phyloP scores from a whole-genome alignment of 2,329 filamentous ascomycete species.

The Didymellaceae sp. region DNA sequence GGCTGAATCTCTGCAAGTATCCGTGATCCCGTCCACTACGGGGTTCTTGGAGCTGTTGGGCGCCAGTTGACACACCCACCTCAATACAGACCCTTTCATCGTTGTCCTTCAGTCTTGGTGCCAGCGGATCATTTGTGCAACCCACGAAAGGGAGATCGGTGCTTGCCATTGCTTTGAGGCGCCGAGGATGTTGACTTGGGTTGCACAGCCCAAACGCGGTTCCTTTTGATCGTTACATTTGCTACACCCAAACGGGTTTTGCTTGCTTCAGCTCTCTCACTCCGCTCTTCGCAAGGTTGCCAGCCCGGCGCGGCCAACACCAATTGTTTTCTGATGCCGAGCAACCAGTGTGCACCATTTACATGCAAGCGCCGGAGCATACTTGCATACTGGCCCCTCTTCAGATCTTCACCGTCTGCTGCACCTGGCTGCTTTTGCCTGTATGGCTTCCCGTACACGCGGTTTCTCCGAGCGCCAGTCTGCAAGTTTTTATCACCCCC shows the following conservation, averaged over 20 bases:
- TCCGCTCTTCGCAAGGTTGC: neutral
- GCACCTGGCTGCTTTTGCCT: constrained; percentile 3
- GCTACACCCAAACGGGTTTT: constrained; percentile 39
- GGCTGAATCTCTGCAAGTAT: constrained; percentile 11
- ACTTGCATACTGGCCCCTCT: neutral
- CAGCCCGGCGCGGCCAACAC: constrained; percentile 9
- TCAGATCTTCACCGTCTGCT: neutral
- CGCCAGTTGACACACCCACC: constrained; percentile 5
- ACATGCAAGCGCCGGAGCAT: constrained; percentile 1
- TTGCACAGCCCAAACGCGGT: constrained; percentile 37
- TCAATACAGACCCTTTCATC: neutral
- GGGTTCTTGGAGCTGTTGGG: neutral
- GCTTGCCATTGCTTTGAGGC: constrained; percentile 22
- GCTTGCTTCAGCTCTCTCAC: constrained; percentile 29
- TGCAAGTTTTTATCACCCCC: neutral
- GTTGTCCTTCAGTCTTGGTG: constrained; percentile 14
- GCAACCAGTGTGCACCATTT: neutral
- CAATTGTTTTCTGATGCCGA: neutral
- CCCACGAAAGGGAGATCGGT: constrained; percentile 27
- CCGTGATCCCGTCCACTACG: constrained; percentile 2
- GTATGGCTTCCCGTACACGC: neutral
- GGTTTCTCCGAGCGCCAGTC: constrained; percentile 1
- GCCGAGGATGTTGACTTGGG: constrained; percentile 26
- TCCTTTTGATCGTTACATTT: constrained; percentile 43
- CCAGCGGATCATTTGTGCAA: constrained; percentile 27